A percentile compares a stretch with the other conserved stretches of the same genome.
Conservation (phyloP, 2,329 filamentous ascomycete species). For the Exophiala viscosa region DNA sequence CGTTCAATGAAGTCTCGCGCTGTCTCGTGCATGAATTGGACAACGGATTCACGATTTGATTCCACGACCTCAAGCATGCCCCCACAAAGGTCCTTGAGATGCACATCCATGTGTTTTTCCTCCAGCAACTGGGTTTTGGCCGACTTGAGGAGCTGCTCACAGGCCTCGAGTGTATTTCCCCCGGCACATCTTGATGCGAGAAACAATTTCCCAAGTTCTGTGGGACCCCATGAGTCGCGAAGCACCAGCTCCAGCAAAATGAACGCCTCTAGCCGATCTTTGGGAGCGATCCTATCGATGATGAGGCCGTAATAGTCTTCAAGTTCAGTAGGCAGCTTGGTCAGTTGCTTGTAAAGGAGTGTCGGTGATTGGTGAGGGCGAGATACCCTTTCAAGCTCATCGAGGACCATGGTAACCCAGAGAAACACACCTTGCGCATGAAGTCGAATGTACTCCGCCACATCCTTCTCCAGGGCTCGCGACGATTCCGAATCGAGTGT, state of each 20-base stretch:
- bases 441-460: not conserved
- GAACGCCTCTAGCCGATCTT: not conserved
- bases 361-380: not conserved
- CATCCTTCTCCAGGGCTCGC: not conserved
- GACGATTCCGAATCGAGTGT: too few relatives aligned
- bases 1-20: constrained; percentile 14
- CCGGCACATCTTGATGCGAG: not conserved
- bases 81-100: constrained; percentile 10
- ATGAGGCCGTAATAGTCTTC: not conserved
- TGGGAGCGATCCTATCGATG: not conserved
- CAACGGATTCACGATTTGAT: not conserved
- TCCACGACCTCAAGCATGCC: constrained; percentile 14
- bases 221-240: not conserved
- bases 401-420: not conserved
- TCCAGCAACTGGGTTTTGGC: not conserved
- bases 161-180: not conserved
- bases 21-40: constrained; percentile 18
- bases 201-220: not conserved
- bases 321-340: not conserved
- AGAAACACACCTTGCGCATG: constrained; percentile 2
- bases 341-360: not conserved
- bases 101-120: not conserved
- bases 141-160: not conserved
- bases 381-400: not conserved
- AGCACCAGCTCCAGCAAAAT: constrained; percentile 1